Conservation (phyloP, 2,329 filamentous ascomycete species). For the Dendrostoma leiphaemia region DNA sequence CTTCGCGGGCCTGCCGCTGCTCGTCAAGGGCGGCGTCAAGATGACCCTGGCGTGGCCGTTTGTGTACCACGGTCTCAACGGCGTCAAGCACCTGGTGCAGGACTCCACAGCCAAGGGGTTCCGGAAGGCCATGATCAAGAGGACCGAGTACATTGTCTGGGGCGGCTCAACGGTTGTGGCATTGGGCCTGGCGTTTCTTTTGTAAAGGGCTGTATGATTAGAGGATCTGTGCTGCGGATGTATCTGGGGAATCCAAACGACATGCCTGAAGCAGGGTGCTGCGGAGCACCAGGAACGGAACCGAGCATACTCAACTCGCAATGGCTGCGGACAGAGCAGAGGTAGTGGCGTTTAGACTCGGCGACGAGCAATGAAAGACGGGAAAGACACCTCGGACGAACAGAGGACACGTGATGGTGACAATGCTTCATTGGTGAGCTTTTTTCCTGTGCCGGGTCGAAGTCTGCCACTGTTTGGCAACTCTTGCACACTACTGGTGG, state of each 20-base stretch:
- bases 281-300: no score
- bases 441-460: neutral
- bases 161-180: constrained; percentile 40
- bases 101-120: constrained; percentile 50
- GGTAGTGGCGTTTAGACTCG: neutral
- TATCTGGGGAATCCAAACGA: neutral
- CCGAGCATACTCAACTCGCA: no score
- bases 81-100: constrained; percentile 52
- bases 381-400: no score
- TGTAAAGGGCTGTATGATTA: constrained; percentile 40
- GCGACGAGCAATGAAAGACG: neutral
- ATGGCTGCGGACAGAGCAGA: no score
- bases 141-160: constrained; percentile 48
- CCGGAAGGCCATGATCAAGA: constrained; percentile 43
- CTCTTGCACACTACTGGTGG: no score
- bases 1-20: constrained; percentile 57
- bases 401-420: no score
- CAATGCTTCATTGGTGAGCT: neutral
- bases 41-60: constrained; percentile 58
- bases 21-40: constrained; percentile 58
- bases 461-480: no score
- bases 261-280: no score
- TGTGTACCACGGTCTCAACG: constrained; percentile 55
- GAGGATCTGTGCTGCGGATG: neutral
- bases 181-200: constrained; percentile 47